Base-by-base conservation (phyloP, 2,329 filamentous ascomycete species). In the Teratosphaeriaceae sp. region DNA sequence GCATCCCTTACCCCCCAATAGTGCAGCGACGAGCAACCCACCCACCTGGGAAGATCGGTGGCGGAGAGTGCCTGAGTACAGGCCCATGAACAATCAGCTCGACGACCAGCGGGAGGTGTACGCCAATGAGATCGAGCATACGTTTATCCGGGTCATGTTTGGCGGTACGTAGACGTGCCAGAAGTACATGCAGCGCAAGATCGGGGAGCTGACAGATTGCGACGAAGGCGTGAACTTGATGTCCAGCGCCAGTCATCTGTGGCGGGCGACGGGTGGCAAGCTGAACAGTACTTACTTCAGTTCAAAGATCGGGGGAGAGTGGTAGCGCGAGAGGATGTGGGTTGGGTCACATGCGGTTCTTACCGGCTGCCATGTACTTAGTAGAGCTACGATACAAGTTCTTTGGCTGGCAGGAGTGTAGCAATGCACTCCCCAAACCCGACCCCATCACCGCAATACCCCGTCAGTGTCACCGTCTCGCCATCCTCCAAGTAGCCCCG, bases 231-330 rank as follows among this genome's bases (percentile, higher is more conserved):
- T 45, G 11, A 23, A 27, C 12, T 30, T 45, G 31, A 42, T 9
- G 38, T 41, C 70, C 65, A 59, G 67, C 40, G 55, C 59, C 6
- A 64, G 68, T 2, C 64, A 71, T 31, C 43, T 72, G 1, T 79
- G 75, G 75, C 59, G 69, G n/a, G 59, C 58, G 4, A 77, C 74
- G 0, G 63, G 67, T 2, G 75, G 74, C 0, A 70, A 57, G 45
- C 46, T 75, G 8, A 73, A 73, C 53, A 63, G 71, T 46, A 57
- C 59, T n/a, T 58, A 70, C 18, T 75, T 77, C 39, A 65, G 65
- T 23, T 76, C 76, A 51, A 66, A 70, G 23, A 60, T 79, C 44
- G 75, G 77, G 9, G 75, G 76, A 12, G 76, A 79, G 55, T 58
- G 49, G 51, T 58, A 43, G 42, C 22, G 22, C 9, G 13, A 15